Evolutionary conservation across 2,329 filamentous ascomycete species (phyloP).

Genomic region (Chaetomium olivaceum): DNA sequence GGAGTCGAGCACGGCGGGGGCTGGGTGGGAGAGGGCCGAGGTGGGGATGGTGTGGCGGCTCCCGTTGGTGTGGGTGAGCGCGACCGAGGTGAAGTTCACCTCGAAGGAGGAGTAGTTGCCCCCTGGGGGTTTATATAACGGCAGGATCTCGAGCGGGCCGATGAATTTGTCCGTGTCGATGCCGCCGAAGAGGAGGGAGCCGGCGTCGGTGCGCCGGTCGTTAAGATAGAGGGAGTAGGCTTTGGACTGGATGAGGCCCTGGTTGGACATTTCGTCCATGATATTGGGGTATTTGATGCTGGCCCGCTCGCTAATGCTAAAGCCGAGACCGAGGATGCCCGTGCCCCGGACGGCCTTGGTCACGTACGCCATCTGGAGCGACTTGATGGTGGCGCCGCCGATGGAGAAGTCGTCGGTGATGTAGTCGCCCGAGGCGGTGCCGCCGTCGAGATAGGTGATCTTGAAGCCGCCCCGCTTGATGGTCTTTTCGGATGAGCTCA

Average conservation of each 20-base stretch:
- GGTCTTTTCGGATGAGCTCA: slow-evolving; percentile 52
- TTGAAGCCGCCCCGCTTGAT: slow-evolving; percentile 50
- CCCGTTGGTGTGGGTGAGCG: slow-evolving; percentile 37
- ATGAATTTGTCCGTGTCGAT: slow-evolving; percentile 67
- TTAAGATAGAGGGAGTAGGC: slow-evolving; percentile 70
- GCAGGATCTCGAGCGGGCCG: slow-evolving; percentile 56
- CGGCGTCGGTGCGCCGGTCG: slow-evolving; percentile 55
- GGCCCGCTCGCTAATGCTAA: slow-evolving; percentile 52
- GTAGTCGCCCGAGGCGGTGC: slow-evolving; percentile 57
- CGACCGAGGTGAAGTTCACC: slow-evolving; percentile 40
- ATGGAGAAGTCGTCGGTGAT: slow-evolving; percentile 58
- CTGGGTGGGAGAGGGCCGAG: slow-evolving; percentile 21
- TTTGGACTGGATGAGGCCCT: slow-evolving; percentile 61
- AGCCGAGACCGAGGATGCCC: slow-evolving; percentile 62
- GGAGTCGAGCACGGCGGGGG: slow-evolving; percentile 65
- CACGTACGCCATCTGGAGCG: slow-evolving; percentile 59
- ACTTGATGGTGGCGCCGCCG: slow-evolving; percentile 49
- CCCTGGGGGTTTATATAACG: slow-evolving; percentile 50
- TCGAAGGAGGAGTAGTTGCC: slow-evolving; percentile 45
- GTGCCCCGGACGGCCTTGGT: slow-evolving; percentile 49
- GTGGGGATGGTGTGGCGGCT: slow-evolving; percentile 34
- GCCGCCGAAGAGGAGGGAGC: slow-evolving; percentile 68
- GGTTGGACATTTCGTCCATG: slow-evolving; percentile 62
- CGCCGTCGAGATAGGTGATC: slow-evolving; percentile 62
- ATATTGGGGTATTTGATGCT: slow-evolving; percentile 55